phyloP scores from a whole-genome alignment of 306 rosid genomes.

The Styphnolobium japonicum region DNA sequence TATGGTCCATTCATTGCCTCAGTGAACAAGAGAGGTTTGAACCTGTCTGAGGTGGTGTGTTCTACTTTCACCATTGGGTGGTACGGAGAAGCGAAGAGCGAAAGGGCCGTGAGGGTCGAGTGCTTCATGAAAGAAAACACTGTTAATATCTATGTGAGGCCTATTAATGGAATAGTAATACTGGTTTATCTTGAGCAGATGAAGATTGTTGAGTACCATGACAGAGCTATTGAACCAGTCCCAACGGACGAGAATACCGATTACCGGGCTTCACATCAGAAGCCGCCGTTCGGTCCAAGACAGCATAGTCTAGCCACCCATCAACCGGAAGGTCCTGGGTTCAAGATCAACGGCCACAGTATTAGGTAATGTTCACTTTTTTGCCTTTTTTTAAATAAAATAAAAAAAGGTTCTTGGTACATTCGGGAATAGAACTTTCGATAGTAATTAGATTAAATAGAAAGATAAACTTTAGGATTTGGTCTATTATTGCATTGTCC shows the following conservation, averaged over 20 bases:
- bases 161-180: conserved; percentile 31
- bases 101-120: conserved; percentile 20
- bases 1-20: conserved; percentile 32
- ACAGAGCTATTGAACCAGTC: neutral
- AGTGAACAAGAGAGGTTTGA: conserved; percentile 36
- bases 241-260: conserved; percentile 34
- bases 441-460: neutral
- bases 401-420: neutral
- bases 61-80: conserved; percentile 32
- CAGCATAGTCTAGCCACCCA: neutral
- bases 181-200: conserved; percentile 15
- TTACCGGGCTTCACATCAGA: neutral
- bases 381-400: too few species aligned
- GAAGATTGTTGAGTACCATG: conserved; percentile 33
- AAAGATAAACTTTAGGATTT: neutral
- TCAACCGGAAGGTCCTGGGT: conserved; percentile 41
- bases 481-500: neutral
- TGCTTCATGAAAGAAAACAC: conserved; percentile 36
- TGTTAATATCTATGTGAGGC: conserved; percentile 34
- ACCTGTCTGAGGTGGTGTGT: conserved; percentile 43
- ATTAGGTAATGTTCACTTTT: conserved; percentile 16
- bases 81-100: conserved; percentile 30
- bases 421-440: neutral
- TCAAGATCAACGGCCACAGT: conserved; percentile 24
- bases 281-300: conserved; percentile 33